These are phyloP conservation scores for Ramaria sp. DNA, from an alignment of 768 basidiomycete species.

Conservation along the genomic window DNA sequence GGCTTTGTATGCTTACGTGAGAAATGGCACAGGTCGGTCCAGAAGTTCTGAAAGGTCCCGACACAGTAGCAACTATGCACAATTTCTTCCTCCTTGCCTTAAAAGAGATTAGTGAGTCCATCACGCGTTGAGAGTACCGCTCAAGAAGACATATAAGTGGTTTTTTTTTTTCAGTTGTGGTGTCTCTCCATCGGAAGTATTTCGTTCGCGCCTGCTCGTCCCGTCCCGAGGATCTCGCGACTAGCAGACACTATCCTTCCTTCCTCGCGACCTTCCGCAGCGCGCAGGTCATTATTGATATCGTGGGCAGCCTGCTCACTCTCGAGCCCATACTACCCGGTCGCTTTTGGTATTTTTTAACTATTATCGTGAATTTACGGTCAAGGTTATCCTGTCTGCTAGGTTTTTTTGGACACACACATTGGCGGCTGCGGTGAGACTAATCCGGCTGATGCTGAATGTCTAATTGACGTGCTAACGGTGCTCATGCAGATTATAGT, in stretches of 20 bases:
- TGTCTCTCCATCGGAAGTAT: constrained; percentile 1
- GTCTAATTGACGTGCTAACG: neutral
- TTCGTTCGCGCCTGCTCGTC: neutral
- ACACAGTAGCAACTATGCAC: neutral
- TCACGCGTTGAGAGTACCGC: neutral
- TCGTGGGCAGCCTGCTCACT: neutral
- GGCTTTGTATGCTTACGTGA: neutral
- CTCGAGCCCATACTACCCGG: neutral
- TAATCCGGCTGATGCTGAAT: neutral
- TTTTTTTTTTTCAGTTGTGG: neutral
- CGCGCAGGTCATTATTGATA: neutral
- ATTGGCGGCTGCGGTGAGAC: constrained; percentile 1
- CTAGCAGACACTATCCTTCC: neutral
- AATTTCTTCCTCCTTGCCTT: neutral
- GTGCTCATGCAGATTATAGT: neutral
- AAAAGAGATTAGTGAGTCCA: neutral
- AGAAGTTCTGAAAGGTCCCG: constrained; percentile 1
- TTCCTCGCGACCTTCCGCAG: neutral
- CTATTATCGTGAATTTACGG: too few relatives aligned
- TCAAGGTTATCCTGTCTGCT: too few relatives aligned
- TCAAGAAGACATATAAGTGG: neutral
- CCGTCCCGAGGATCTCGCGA: neutral
- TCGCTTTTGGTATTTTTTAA: neutral
- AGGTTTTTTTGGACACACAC: constrained; percentile 1
- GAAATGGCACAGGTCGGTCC: neutral